Conservation (phyloP, 805 yeast genomes). For the Metschnikowia kofuensis region DNA sequence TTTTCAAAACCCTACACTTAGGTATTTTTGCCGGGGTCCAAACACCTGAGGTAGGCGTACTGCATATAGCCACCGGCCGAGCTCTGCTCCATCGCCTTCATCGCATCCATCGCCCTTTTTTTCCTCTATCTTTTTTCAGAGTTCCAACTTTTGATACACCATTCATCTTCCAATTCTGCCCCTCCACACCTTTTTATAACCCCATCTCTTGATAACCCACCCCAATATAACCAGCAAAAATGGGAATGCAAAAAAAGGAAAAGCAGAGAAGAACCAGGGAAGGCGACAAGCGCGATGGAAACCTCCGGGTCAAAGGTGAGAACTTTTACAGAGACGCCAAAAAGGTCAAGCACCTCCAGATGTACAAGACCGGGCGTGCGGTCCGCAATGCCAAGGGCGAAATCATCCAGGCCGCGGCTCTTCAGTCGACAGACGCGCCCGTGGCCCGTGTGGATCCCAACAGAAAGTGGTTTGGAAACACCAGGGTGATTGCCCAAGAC, state of each 20-base stretch:
- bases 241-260: constrained; percentile 96
- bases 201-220: neutral
- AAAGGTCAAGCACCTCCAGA: constrained; percentile 81
- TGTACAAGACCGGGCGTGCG: constrained; percentile 92
- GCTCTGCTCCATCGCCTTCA: constrained; percentile 8
- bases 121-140: neutral
- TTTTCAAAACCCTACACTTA: neutral
- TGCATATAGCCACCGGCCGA: neutral
- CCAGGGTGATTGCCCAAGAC: no score
- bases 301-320: constrained; percentile 92
- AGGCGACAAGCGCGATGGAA: constrained; percentile 81
- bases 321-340: constrained; percentile 94
- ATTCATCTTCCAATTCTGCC: no score
- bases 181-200: neutral
- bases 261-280: constrained; percentile 82
- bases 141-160: neutral
- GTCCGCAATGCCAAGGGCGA: constrained; percentile 86
- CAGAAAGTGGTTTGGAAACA: no score
- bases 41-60: neutral
- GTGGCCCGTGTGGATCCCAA: no score
- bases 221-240: constrained; percentile 22
- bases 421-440: no score
- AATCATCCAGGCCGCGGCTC: constrained; percentile 56
- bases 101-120: neutral
- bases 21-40: neutral